Evolutionary conservation across 768 basidiomycete species (phyloP).

Genomic region (Tephrocybe sp.): DNA sequence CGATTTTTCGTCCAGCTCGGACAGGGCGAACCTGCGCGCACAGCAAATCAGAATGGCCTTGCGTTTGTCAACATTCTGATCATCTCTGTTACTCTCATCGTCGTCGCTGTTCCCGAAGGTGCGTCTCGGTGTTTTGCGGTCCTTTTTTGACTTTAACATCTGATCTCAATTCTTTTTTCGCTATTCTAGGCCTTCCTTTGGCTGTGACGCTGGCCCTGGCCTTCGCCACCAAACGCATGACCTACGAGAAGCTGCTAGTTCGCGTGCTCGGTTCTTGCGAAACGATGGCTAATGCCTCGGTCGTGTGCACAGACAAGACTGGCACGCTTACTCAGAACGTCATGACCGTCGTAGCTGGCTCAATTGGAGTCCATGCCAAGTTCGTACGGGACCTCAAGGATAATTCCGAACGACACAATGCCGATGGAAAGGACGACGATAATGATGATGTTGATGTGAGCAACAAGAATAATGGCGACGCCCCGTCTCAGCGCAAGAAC

Average conservation of each 20-base stretch:
- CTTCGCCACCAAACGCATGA: slow-evolving; percentile 99
- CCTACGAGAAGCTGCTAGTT: slow-evolving; percentile 89
- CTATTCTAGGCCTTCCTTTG: slow-evolving; percentile 72
- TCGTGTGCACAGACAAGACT: slow-evolving; percentile 95
- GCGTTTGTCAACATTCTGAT: slow-evolving; percentile 92
- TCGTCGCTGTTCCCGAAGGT: slow-evolving; percentile 50
- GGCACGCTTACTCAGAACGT: slow-evolving; percentile 94
- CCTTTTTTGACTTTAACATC: not conserved
- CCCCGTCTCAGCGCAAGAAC: slow-evolving; percentile 36
- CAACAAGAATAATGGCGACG: slow-evolving; percentile 17
- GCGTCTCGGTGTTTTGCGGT: not conserved
- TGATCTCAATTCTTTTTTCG: slow-evolving; percentile 5
- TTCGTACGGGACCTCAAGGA: slow-evolving; percentile 80
- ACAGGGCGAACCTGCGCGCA: slow-evolving; percentile 52
- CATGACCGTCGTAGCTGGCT: slow-evolving; percentile 97
- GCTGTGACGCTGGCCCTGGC: slow-evolving; percentile 96
- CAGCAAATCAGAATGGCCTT: slow-evolving; percentile 80
- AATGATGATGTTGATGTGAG: slow-evolving; percentile 24
- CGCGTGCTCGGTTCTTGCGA: slow-evolving; percentile 96
- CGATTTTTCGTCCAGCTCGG: slow-evolving; percentile 91
- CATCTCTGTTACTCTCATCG: slow-evolving; percentile 82
- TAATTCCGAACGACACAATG: slow-evolving; percentile 71
- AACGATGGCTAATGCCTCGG: slow-evolving; percentile 97
- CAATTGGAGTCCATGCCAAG: slow-evolving; percentile 91
- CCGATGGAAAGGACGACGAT: slow-evolving; percentile 46